These are phyloP conservation scores for Lentinula novae-zelandiae DNA, from an alignment of 1,284 basidiomycete species.

Conservation along the genomic window DNA sequence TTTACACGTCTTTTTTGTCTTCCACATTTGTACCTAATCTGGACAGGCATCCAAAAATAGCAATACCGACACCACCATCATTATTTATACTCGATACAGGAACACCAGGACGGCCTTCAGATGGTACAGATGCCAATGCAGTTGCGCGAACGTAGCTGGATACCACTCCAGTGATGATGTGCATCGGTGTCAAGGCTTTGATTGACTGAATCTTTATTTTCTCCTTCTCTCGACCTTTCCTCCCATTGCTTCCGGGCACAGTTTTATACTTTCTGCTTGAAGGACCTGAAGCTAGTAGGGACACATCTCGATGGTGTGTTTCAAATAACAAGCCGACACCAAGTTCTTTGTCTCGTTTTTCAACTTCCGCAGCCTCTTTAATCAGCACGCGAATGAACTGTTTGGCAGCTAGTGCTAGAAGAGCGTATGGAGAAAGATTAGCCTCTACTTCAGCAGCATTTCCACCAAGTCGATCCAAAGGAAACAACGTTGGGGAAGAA, in stretches of 20 bases:
- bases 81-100: not conserved
- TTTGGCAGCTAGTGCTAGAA: conserved; percentile 37
- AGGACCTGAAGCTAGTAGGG: conserved; percentile 1
- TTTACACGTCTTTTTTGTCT: not conserved
- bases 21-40: conserved; percentile 9
- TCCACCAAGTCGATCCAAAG: conserved; percentile 24
- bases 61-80: not conserved
- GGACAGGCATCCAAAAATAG: conserved; percentile 10
- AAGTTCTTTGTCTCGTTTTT: conserved; percentile 26
- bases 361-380: conserved; percentile 29
- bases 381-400: conserved; percentile 33
- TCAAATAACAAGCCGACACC: conserved; percentile 7
- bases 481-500: conserved; percentile 17
- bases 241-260: not conserved
- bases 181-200: conserved; percentile 14
- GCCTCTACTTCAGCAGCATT: conserved; percentile 27
- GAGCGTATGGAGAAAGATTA: conserved; percentile 40
- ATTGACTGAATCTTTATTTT: conserved; percentile 8
- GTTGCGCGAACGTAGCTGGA: conserved; percentile 9
- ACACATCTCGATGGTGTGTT: conserved; percentile 10
- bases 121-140: not conserved
- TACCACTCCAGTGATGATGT: conserved; percentile 12
- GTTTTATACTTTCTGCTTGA: conserved; percentile 4
- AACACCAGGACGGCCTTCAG: not conserved
- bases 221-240: conserved; percentile 7